A percentile compares a stretch with the other conserved stretches of the same genome.
Evolutionary conservation across 2,329 filamentous ascomycete genomes (phyloP).

Genomic region (Xylariales sp.): DNA sequence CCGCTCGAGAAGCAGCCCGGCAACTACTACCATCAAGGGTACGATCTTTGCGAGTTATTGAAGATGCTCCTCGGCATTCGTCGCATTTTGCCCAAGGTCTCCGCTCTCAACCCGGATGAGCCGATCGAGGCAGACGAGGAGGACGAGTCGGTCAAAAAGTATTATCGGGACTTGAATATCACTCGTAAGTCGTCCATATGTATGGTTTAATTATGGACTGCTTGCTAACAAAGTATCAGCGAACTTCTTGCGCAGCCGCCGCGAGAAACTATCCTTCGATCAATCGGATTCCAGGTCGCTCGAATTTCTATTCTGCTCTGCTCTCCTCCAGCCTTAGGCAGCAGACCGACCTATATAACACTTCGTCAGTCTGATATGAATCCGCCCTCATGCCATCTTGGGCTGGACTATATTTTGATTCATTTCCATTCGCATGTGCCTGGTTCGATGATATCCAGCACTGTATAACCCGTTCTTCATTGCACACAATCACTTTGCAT

Average conservation of each 20-base stretch:
- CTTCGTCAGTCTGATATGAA: no score
- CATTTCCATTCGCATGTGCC: no score
- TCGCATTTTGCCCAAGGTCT: slow-evolving; percentile 52
- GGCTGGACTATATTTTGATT: no score
- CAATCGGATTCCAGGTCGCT: slow-evolving; percentile 42
- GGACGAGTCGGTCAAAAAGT: slow-evolving; percentile 41
- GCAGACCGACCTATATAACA: no score
- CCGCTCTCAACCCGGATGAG: slow-evolving; percentile 38
- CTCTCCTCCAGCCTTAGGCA: slow-evolving; percentile 34
- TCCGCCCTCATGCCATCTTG: no score
- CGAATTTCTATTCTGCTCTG: slow-evolving; percentile 40
- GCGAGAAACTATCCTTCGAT: slow-evolving; percentile 48
- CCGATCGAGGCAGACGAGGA: slow-evolving; percentile 44
- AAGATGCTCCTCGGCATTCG: slow-evolving; percentile 60
- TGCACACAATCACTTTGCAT: no score
- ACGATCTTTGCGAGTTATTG: slow-evolving; percentile 52
- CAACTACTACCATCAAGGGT: slow-evolving; percentile 54
- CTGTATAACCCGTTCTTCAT: no score
- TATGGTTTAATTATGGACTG: no score
- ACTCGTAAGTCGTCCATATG: slow-evolving; percentile 52
- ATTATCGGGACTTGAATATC: slow-evolving; percentile 52
- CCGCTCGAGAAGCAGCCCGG: slow-evolving; percentile 55
- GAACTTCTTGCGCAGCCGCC: slow-evolving; percentile 38
- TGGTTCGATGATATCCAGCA: no score
- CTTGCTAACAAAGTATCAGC: slow-evolving; percentile 23